Conservation (phyloP, 495 filamentous ascomycete species). For the Hypomontagnella monticulosa region DNA sequence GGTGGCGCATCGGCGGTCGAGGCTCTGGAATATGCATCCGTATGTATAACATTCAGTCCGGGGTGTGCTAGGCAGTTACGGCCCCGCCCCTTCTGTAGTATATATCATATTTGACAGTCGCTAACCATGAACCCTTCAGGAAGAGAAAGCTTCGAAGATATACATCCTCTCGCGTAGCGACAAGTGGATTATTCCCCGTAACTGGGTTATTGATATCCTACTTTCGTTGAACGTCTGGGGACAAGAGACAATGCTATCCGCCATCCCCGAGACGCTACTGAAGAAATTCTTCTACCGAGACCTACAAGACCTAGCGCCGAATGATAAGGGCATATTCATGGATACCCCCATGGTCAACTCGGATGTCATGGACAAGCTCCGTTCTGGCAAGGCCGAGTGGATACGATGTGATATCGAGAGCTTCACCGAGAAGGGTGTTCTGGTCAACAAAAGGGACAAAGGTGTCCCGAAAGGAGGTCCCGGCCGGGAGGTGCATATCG, state of each 20-base stretch:
- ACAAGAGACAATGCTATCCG: conserved; percentile 75
- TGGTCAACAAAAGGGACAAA: conserved; percentile 74
- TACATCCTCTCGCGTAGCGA: conserved; percentile 80
- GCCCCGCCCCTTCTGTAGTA: too few species aligned
- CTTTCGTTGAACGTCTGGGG: conserved; percentile 83
- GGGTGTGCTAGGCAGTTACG: too few species aligned
- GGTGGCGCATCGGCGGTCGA: conserved; percentile 86
- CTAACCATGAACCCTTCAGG: conserved; percentile 18
- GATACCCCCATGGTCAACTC: conserved; percentile 89
- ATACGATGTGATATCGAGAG: conserved; percentile 78
- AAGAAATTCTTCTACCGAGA: conserved; percentile 87
- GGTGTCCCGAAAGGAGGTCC: conserved; percentile 79
- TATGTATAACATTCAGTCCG: conserved; percentile 14
- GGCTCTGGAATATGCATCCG: conserved; percentile 80
- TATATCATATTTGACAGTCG: neutral
- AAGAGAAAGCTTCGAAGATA: conserved; percentile 70
- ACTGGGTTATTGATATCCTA: conserved; percentile 75
- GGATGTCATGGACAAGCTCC: conserved; percentile 79
- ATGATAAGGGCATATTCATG: conserved; percentile 76
- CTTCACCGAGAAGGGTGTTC: conserved; percentile 70
- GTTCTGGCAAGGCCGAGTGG: conserved; percentile 80
- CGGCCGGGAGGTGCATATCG: conserved; percentile 67
- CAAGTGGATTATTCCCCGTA: conserved; percentile 90
- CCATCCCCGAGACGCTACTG: conserved; percentile 79
- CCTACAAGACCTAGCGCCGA: conserved; percentile 77